These are phyloP conservation scores for Nemophila menziesii DNA, from an alignment of 257 asterid genomes.

Conservation along the genomic window DNA sequence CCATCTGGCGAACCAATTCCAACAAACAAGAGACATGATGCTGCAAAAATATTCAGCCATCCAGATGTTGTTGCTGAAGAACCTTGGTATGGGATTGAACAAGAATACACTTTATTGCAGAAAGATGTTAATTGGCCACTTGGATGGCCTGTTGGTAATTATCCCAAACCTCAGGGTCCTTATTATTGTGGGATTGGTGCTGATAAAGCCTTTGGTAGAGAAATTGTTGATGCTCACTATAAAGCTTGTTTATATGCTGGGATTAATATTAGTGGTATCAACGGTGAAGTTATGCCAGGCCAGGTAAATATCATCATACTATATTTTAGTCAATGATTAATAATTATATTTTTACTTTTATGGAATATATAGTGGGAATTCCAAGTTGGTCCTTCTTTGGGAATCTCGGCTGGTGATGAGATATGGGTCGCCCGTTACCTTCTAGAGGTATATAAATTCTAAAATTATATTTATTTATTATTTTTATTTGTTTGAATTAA, in stretches of 20 bases:
- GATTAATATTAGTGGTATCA: conserved; percentile 58
- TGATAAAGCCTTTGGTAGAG: conserved; percentile 33
- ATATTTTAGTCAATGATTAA: neutral
- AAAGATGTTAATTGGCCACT: conserved; percentile 56
- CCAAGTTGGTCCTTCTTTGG: conserved; percentile 25
- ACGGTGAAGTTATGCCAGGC: conserved; percentile 83
- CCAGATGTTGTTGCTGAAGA: conserved; percentile 13
- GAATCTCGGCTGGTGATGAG: conserved; percentile 24
- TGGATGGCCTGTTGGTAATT: conserved; percentile 28
- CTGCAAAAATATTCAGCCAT: conserved; percentile 12
- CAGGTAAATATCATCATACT: conserved; percentile 32
- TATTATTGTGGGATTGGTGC: conserved; percentile 69
- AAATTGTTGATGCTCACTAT: conserved; percentile 13
- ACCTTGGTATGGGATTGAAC: conserved; percentile 24
- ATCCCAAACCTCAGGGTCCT: conserved; percentile 35
- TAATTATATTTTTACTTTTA: neutral
- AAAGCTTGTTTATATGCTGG: conserved; percentile 37
- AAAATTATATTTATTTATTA: too few species aligned
- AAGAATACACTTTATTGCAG: conserved; percentile 43
- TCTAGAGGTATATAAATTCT: conserved; percentile 26
- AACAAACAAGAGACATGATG: conserved; percentile 13
- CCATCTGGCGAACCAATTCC: conserved; percentile 22
- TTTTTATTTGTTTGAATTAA: neutral
- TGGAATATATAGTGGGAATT: conserved; percentile 30
- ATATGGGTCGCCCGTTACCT: conserved; percentile 22